phyloP scores from a whole-genome alignment of 305 asterid species.

The Solanum hybrid region DNA sequence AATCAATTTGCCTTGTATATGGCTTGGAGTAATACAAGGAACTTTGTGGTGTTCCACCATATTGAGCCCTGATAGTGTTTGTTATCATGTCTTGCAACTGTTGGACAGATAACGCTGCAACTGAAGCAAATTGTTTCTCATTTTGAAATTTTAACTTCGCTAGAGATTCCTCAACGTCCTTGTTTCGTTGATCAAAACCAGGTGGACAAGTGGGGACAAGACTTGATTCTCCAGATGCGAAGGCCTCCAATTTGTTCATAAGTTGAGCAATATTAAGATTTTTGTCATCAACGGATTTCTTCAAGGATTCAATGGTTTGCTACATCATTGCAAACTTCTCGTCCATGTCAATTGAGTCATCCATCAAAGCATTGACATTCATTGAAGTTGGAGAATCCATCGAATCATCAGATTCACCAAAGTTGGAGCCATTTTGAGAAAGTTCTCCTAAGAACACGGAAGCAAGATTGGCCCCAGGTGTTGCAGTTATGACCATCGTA shows the following conservation, averaged over 20 bases:
- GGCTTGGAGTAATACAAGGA: too few relatives aligned
- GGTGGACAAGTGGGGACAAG: neutral
- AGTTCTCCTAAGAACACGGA: neutral
- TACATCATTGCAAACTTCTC: neutral
- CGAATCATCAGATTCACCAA: neutral
- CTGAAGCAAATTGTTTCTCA: too few relatives aligned
- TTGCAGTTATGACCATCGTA: neutral
- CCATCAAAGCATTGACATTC: neutral
- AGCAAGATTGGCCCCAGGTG: neutral
- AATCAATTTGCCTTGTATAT: too few relatives aligned
- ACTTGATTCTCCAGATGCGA: neutral
- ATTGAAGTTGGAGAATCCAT: neutral
- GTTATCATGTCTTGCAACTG: too few relatives aligned
- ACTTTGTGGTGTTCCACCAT: too few relatives aligned
- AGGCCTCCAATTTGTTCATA: neutral
- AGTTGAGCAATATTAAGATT: too few relatives aligned
- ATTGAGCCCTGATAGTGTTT: too few relatives aligned
- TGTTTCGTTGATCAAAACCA: neutral
- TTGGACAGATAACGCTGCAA: too few relatives aligned
- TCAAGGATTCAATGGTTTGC: neutral
- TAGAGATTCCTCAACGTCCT: neutral
- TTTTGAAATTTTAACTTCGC: neutral
- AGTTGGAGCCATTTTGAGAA: neutral
- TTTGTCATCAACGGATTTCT: neutral
- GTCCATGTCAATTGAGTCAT: neutral